These are phyloP conservation scores for Stagonosporopsis tanaceti DNA, from an alignment of 2,329 filamentous ascomycete species.

Conservation along the genomic window DNA sequence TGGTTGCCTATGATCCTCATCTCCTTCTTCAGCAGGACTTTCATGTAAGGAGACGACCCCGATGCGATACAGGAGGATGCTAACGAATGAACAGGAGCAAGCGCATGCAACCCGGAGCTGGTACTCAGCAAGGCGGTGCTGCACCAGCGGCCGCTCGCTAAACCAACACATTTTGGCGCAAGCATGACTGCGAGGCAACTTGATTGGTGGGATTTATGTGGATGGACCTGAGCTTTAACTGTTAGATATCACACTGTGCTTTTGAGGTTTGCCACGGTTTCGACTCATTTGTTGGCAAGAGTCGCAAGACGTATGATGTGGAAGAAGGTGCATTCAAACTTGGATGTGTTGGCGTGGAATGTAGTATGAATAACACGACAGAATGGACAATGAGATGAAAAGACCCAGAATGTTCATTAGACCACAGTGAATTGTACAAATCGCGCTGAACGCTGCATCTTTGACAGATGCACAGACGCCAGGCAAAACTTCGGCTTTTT, in stretches of 20 bases:
- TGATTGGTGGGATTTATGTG: background rate
- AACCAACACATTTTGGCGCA: background rate
- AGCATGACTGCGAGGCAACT: constrained; percentile 1
- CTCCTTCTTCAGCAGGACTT: constrained; percentile 74
- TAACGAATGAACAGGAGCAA: constrained; percentile 35
- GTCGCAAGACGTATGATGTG: background rate
- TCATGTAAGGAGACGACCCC: constrained; percentile 68
- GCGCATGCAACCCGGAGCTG: constrained; percentile 29
- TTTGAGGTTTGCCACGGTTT: background rate
- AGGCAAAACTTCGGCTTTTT: constrained; percentile 12
- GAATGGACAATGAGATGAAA: background rate
- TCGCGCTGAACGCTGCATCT: background rate
- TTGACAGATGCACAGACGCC: constrained; percentile 1
- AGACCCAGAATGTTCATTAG: background rate
- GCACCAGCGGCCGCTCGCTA: constrained; percentile 25
- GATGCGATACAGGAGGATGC: background rate
- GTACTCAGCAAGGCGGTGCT: constrained; percentile 18
- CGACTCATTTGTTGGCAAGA: background rate
- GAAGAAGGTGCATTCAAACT: background rate
- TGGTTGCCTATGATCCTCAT: constrained; percentile 82
- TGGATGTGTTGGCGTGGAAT: background rate
- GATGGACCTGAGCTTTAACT: background rate
- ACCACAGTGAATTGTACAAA: background rate
- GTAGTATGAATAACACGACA: constrained; percentile 6
- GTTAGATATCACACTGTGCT: constrained; percentile 9